A percentile compares a stretch with the other conserved stretches of the same genome.
Conservation (phyloP, 2,329 filamentous ascomycete genomes). For the Helminthosporium solani region DNA sequence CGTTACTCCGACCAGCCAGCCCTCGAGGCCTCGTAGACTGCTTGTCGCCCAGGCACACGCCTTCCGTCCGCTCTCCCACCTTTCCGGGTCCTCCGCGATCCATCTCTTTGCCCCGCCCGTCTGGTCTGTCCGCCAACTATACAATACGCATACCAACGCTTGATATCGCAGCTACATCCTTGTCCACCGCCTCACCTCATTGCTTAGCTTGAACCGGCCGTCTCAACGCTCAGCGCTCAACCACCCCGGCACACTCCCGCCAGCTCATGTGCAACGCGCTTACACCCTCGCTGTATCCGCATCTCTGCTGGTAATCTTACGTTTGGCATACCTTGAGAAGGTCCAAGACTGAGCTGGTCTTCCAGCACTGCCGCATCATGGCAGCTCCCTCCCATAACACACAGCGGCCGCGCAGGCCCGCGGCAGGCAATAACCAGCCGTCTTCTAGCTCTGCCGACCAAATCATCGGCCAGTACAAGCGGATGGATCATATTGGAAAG, state of each 20-base stretch:
- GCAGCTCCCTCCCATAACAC: constrained; percentile 32
- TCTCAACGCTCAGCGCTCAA: not conserved
- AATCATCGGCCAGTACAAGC: constrained; percentile 72
- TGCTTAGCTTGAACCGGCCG: not conserved
- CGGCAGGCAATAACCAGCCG: constrained; percentile 40
- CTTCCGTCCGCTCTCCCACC: not conserved
- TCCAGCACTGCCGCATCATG: constrained; percentile 39
- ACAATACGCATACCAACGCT: too few species aligned
- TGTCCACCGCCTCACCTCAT: not conserved
- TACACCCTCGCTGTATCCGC: constrained; percentile 41
- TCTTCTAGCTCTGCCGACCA: constrained; percentile 32
- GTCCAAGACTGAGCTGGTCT: constrained; percentile 24
- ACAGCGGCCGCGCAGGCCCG: constrained; percentile 36
- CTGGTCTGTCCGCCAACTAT: too few species aligned
- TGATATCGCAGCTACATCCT: constrained; percentile 8
- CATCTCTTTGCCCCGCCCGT: constrained; percentile 4
- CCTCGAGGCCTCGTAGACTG: constrained; percentile 5
- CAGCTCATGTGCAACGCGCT: constrained; percentile 42
- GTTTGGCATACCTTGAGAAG: constrained; percentile 10
- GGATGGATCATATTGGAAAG: constrained; percentile 89
- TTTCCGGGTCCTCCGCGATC: not conserved
- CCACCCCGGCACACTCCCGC: constrained; percentile 7
- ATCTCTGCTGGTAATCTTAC: constrained; percentile 40
- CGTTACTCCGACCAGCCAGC: constrained; percentile 5
- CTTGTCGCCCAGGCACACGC: constrained; percentile 11